These are phyloP conservation scores for Sugiyamaella castrensis DNA, from an alignment of 1,139 yeast genomes.

Conservation along the genomic window DNA sequence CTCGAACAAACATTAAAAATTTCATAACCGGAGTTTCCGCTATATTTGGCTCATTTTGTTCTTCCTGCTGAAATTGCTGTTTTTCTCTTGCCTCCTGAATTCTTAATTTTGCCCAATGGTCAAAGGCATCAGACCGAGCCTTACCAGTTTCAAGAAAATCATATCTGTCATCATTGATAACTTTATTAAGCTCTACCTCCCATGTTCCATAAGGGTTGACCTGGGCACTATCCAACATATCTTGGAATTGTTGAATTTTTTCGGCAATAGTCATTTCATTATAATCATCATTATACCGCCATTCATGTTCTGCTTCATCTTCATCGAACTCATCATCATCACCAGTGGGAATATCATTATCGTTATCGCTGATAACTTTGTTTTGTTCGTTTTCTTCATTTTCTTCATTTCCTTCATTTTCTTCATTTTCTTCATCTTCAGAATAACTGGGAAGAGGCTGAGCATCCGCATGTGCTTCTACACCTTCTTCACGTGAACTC, in stretches of 20 bases:
- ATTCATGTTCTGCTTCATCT: conserved; percentile 18
- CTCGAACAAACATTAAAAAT: conserved; percentile 38
- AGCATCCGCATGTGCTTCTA: too few relatives aligned
- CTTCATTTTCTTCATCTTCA: conserved; percentile 15
- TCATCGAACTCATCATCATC: conserved; percentile 19
- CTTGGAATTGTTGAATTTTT: conserved; percentile 24
- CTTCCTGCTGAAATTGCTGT: background rate
- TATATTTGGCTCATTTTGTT: background rate
- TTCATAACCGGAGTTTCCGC: conserved; percentile 24
- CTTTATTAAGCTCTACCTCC: conserved; percentile 45
- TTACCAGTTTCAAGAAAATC: conserved; percentile 38
- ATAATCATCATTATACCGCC: background rate
- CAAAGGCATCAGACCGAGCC: conserved; percentile 41
- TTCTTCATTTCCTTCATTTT: conserved; percentile 18
- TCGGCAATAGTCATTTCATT: conserved; percentile 16
- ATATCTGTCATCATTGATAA: conserved; percentile 44
- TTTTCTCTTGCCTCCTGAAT: conserved; percentile 16
- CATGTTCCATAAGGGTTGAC: conserved; percentile 47
- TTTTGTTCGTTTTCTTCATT: conserved; percentile 11
- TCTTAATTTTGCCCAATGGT: conserved; percentile 41
- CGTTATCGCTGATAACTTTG: conserved; percentile 16
- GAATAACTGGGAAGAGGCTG: too few relatives aligned
- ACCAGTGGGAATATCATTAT: conserved; percentile 16
- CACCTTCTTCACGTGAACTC: too few relatives aligned
- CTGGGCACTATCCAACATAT: conserved; percentile 32